Percentiles rank a stretch among this genome's conserved stretches.
Evolutionary conservation across 2,329 filamentous ascomycete genomes (phyloP).

Genomic region (Bipolaris oryzae): DNA sequence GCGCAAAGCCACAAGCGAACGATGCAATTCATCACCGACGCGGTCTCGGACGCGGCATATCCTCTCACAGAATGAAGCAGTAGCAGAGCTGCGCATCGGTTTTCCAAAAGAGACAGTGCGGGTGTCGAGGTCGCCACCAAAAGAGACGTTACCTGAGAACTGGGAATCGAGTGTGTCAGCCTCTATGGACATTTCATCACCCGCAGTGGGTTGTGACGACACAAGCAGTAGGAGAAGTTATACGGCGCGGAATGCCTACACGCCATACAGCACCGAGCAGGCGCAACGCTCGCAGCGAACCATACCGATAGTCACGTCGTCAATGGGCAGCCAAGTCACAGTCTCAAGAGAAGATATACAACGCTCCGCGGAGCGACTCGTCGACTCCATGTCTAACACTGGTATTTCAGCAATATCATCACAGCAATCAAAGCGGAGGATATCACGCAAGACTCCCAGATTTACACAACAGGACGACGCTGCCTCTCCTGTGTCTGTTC

Average conservation of each 20-base stretch:
- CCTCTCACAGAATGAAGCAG: conserved; percentile 6
- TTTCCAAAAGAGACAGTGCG: conserved; percentile 22
- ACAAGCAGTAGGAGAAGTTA: not conserved
- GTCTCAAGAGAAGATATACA: conserved; percentile 17
- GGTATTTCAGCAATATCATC: not conserved
- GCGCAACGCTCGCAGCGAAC: conserved; percentile 11
- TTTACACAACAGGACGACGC: not conserved
- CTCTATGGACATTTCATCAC: conserved; percentile 33
- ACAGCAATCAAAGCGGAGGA: not conserved
- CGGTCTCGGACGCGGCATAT: conserved; percentile 20
- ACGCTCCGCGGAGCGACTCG: conserved; percentile 23
- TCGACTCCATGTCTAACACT: not conserved
- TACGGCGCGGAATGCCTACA: not conserved
- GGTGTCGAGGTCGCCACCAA: conserved; percentile 4
- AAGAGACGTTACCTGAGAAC: conserved; percentile 7
- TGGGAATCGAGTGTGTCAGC: conserved; percentile 32
- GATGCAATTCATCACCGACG: conserved; percentile 30
- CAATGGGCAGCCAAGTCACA: not conserved
- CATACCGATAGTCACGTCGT: conserved; percentile 11
- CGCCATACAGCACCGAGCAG: conserved; percentile 1
- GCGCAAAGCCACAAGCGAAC: conserved; percentile 10
- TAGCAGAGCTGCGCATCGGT: conserved; percentile 22
- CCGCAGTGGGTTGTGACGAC: not conserved
- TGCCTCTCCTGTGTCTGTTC: not conserved
- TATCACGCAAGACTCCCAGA: not conserved